Base-by-base conservation (phyloP, 1,284 basidiomycete genomes). In the Ganoderma lucidum region DNA sequence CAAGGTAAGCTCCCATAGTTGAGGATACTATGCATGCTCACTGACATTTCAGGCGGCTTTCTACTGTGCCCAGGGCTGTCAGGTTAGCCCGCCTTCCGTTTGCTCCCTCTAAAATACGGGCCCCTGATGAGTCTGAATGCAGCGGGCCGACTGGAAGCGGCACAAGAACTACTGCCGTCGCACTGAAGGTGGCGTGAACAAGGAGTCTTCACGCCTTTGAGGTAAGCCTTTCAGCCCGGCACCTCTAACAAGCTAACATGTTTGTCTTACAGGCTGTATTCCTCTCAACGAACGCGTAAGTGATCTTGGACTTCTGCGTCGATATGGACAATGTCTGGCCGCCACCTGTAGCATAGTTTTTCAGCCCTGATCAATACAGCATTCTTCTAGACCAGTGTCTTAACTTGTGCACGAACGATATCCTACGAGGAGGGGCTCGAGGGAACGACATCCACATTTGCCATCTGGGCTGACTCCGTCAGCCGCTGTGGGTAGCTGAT, bases 101-200 rank as follows among this genome's bases (percentile, higher is more conserved):
- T 12, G 6, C 19, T 41, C n/a, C 28, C 19, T 6, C 41, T n/a
- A 30, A 35, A 17, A 9, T 32, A 48, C 58, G 63, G 60, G 6
- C 30, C 30, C 8, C 10, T 4, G 30, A 30, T 63, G 32, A 8
- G 12, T 2, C 10, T 15, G 41, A 28, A 19, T 41, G 35, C 6
- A 77, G 75, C 64, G 32, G 10, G 68, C 63, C 8, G 77, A 79
- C 63, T 76, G 77, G 76, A 76, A 74, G 42, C 68, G 72, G 42
- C 75, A 75, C 73, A 75, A 74, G 70, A 73, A 74, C 44, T 75
- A 70, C 60, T 76, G 75, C 55, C 35, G 56, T n/a, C 56, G 56
- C 56, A 39, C 19, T 19, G 56, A n/a, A 39, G 19, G 17, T 19
- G n/a, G 19, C n/a, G 32, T 19, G 15, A 37, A 10, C 35, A 15